Evolutionary conservation across 805 yeast genomes (phyloP), one percentile per base, ranked within the genome.

Genomic region (Teunomyces lycoperdinae): DNA sequence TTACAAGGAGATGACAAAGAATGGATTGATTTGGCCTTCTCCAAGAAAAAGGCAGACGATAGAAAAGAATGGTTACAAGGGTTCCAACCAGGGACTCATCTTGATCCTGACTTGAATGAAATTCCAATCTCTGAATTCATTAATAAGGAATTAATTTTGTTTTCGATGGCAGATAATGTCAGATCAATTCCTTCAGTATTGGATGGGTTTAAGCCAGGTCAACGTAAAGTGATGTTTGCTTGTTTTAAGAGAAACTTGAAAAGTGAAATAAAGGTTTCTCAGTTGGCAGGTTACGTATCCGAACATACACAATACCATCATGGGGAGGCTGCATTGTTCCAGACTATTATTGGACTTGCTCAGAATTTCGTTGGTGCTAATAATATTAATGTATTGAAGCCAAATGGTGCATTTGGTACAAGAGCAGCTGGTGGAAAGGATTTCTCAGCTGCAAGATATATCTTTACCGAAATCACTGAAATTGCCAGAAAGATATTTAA

Each of bases 351-450:
- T 59, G 95, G 96, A 5, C 70, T 94, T 63, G 99, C 99, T 0
- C 99, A 94, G 65, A 90, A 89, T 65, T 94, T 88, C 62, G 85
- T 92, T 43, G 99, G 99, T 9, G 77, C 96, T 6, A 94, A 94
- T 61, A 94, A 94, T 61, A 70, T 94, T 57, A 87, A 94, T 64
- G 61, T 89, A 45, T 72, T 94, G 58, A 78, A 82, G 63, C 99
- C 99, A 42, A 87, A 86, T 64, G 99, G 99, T 76, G 85, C 89
- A 30, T 94, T 94, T 64, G 99, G 99, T 78, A 84, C 97, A 1
- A 83, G 99, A 70, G 91, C 94, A 24, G 78, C 89, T 24, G 99
- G 99, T 67, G 99, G 99, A 73, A 94, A 94, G 66, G 99, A 94
- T 74, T 94, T 91, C 11, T 87, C 98, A n/a, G 97, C 98, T 26